Base-by-base conservation (phyloP, 306 rosid genomes). In the Delonix regia region DNA sequence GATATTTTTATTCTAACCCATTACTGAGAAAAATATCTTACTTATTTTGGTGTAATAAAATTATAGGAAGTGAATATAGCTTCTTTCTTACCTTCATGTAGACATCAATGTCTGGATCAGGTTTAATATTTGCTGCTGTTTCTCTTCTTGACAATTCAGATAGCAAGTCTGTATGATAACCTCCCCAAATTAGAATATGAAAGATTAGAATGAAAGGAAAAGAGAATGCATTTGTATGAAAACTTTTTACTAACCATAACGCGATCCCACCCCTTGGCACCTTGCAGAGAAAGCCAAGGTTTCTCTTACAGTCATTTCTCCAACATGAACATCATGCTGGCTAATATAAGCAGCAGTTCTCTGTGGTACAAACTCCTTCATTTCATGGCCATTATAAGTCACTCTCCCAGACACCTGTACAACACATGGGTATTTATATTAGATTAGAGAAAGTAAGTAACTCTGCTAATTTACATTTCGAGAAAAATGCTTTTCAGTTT, bases 301-400 rank as follows among this genome's bases (percentile, higher is more conserved):
- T 83, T 94, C 97, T 69, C 97, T 90, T 56, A 94, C 98, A 44
- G 98, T 94, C 98, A 94, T 90, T 81, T 94, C 98, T 16, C 97
- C 94, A 41, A 84, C 77, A 51, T 94, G 98, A 77, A 89, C 85
- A 78, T 94, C 97, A 72, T 92, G 88, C 52, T 94, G 97, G 60
- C 97, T 87, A 47, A 94, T 90, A 74, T 94, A 94, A 8, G 98
- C 97, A 56, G 97, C 89, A 1, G 97, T 94, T 82, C 97, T 94
- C 55, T 82, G 91, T 21, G 98, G 90, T 0, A 87, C 90, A 80
- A 87, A 87, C 85, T 87, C 90, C 2, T 80, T 64, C 85, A 87
- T 36, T 64, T 30, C 82, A 27, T 84, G 86, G 0, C 90, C 90
- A 74, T 87, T 87, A 63, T 82, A 87, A 19, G 86, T 87, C 77